Percentiles rank a stretch among this genome's conserved stretches.
Conservation (phyloP, 768 basidiomycete species). For the Lentinula aciculospora region DNA sequence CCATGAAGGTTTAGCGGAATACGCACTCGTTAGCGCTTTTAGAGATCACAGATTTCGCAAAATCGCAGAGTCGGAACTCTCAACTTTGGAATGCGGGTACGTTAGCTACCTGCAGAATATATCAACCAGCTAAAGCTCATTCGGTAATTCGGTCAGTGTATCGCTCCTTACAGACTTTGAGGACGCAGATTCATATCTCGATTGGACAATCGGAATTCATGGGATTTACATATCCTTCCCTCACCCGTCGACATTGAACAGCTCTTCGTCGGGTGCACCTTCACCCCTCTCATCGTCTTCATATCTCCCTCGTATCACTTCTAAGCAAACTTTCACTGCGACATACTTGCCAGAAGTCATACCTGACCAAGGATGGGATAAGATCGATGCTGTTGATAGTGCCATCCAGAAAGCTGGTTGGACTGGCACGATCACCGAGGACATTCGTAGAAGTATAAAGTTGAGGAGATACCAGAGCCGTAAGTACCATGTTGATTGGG, state of each 20-base stretch:
- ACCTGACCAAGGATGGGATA: conserved; percentile 90
- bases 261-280: conserved; percentile 55
- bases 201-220: conserved; percentile 91
- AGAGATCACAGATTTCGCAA: conserved; percentile 80
- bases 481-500: conserved; percentile 62
- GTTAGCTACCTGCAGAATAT: conserved; percentile 22
- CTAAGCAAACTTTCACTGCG: conserved; percentile 65
- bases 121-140: background rate
- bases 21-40: conserved; percentile 89
- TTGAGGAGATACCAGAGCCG: conserved; percentile 82
- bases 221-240: conserved; percentile 88
- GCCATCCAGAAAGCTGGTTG: conserved; percentile 94
- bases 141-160: conserved; percentile 42
- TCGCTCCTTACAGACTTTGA: conserved; percentile 95
- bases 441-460: conserved; percentile 67
- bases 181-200: conserved; percentile 75
- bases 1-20: conserved; percentile 76
- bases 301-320: conserved; percentile 45
- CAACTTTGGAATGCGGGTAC: conserved; percentile 82
- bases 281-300: conserved; percentile 67
- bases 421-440: conserved; percentile 77
- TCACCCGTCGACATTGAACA: conserved; percentile 59
- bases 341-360: conserved; percentile 94
- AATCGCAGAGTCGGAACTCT: conserved; percentile 73
- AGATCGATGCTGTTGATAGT: conserved; percentile 83